Base-by-base conservation (phyloP, 495 filamentous ascomycete species). In the Staphylotrichum longicolle region DNA sequence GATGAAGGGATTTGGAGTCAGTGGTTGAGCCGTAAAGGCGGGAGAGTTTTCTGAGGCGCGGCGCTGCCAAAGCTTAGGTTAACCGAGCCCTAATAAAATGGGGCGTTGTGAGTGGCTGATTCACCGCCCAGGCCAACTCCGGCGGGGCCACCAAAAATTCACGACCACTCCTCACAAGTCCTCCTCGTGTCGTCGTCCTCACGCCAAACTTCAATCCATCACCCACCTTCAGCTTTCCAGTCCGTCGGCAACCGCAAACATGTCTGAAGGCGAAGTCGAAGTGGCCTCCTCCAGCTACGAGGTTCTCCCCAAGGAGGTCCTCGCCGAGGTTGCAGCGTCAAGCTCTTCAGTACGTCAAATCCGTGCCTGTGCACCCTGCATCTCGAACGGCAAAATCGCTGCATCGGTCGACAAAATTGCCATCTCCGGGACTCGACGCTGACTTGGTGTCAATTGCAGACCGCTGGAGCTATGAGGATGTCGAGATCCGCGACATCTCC, bases 401-500 rank as follows among this genome's bases (percentile, higher is more conserved):
- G 61, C 52, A 61, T 52, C 32, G 11, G 8, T 44, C 34, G 42
- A 51, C 42, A 54, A 60, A 60, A 57, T n/a, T 27, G 52, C 51
- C 51, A 60, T 37, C 1, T 42, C 9, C 12, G 30, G 33, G 54
- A 65, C 54, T 53, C 49, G 30, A 57, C 48, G 57, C 75, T 75
- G 64, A 79, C 68, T 62, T 48, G 8, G 54, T 48, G 48, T 55
- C 52, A 67, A 58, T 69, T 67, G 47, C 64, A 75, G 72, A 72
- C 70, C 70, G 66, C 66, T 80, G 79, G 84, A 92, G 86, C 80
- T 99, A 98, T 81, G 95, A 97, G 78, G 93, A 98, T 86, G 95
- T 99, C 70, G 94, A 99, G 84, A 94, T 98, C 77, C 85, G 94
- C 70, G 94, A 99, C 75, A 98, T 99, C 81, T 98, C 95, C 65